Base-by-base conservation (phyloP, 495 filamentous ascomycete genomes). In the Usnea hakonensis region DNA sequence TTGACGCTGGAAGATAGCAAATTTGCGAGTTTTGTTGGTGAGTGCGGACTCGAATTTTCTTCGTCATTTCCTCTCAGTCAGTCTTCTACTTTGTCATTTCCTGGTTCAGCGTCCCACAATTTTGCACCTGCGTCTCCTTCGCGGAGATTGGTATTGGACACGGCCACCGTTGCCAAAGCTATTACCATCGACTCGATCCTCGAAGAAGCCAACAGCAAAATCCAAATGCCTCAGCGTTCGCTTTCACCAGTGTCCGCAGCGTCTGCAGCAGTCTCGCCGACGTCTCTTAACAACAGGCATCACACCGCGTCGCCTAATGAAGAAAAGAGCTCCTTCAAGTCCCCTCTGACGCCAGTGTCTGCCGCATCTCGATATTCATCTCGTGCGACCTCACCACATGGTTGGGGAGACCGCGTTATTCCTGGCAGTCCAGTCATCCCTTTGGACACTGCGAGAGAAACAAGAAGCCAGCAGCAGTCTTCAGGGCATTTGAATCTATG, bases 1-100 rank as follows among this genome's bases (percentile, higher is more conserved):
- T 65, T 78, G 73, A 58, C 74, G 67, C 67, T 81, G 76, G 60
- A 76, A 65, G 85, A 83, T 66, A 87, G 87, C 61, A 90, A 88
- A 66, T 68, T 78, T 43, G 65, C 76, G 35, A 81, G 80, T 57
- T 91, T 82, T 78, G 87, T 96, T 76, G 90, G 91, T 96, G 83
- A 87, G 91, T 94, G 75, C 72, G 64, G 70, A 71, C 69, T 61
- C n/a, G 58, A 67, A 67, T 67, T 67, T 65, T 64, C 69, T 66
- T 52, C 65, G 59, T 65, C 66, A 57, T 32, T 57, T 48, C 23
- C 46, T 62, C 35, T 23, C 23, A 62, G 55, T 61, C 21, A 37
- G 43, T 52, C 65, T 36, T 21, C 52, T n/a, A 23, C 48, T 61
- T 58, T 53, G 13, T 58, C 65, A 71, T 72, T 68, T 71, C 73